Percentiles rank a stretch among this genome's conserved stretches.
Evolutionary conservation across 2,329 filamentous ascomycete genomes (phyloP).

Genomic region (Sphaerulina musiva): DNA sequence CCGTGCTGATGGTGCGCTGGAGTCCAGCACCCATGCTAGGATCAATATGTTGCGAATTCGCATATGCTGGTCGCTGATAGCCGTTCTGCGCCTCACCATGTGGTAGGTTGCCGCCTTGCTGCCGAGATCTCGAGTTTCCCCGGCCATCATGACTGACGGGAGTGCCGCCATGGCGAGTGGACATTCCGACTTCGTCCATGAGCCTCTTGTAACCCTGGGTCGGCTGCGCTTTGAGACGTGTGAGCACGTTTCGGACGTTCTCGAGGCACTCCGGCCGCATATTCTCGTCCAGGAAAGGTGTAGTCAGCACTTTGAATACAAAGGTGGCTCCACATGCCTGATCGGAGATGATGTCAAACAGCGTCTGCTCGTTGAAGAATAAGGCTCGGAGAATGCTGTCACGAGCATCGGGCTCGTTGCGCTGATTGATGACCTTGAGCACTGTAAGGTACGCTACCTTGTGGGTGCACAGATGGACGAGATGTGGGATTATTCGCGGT

Average conservation of each 20-base stretch:
- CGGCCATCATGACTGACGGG: slow-evolving; percentile 32
- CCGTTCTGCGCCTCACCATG: slow-evolving; percentile 32
- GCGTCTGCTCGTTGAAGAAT: slow-evolving; percentile 84
- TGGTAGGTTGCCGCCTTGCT: slow-evolving; percentile 30
- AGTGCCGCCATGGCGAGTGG: slow-evolving; percentile 45
- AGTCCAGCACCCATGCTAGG: slow-evolving; percentile 30
- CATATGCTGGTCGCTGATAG: slow-evolving; percentile 35
- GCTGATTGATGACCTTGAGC: slow-evolving; percentile 96
- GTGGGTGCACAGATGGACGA: slow-evolving; percentile 94
- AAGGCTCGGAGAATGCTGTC: slow-evolving; percentile 84
- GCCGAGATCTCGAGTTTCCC: slow-evolving; percentile 32
- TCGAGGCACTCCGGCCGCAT: slow-evolving; percentile 84
- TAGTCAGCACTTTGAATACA: slow-evolving; percentile 98
- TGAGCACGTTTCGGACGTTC: slow-evolving; percentile 81
- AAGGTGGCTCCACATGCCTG: slow-evolving; percentile 87
- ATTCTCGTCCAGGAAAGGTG: slow-evolving; percentile 90
- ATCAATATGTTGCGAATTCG: slow-evolving; percentile 28
- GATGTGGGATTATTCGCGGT: slow-evolving; percentile 81
- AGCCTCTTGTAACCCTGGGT: slow-evolving; percentile 95
- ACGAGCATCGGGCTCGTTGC: slow-evolving; percentile 84
- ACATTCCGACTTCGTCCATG: slow-evolving; percentile 96
- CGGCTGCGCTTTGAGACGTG: slow-evolving; percentile 86
- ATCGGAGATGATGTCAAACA: slow-evolving; percentile 87
- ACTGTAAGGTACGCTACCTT: slow-evolving; percentile 97
- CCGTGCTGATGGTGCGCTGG: slow-evolving; percentile 45